A percentile compares a stretch with the other conserved stretches of the same genome.
phyloP scores from a whole-genome alignment of 768 basidiomycete species.

The Panaeolus cyanescens region DNA sequence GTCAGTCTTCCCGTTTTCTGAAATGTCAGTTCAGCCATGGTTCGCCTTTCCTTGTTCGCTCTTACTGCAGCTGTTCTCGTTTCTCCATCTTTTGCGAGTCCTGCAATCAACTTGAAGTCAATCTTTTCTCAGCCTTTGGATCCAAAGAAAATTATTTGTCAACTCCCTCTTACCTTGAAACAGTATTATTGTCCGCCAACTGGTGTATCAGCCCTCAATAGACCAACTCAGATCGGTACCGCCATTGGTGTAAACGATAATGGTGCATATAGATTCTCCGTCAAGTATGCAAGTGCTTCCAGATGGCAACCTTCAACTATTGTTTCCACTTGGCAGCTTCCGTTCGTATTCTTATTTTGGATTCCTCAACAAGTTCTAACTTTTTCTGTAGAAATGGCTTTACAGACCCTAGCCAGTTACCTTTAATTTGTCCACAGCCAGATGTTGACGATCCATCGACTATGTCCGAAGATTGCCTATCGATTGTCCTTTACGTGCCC shows the following conservation, averaged over 20 bases:
- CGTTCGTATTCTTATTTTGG: conserved; percentile 41
- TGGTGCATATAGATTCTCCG: conserved; percentile 59
- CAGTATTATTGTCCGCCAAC: conserved; percentile 43
- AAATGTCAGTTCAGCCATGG: conserved; percentile 1
- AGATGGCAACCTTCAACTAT: conserved; percentile 63
- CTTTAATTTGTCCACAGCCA: conserved; percentile 74
- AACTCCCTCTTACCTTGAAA: conserved; percentile 36
- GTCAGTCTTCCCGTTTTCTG: conserved; percentile 8
- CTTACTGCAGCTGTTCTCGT: conserved; percentile 29
- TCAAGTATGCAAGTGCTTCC: conserved; percentile 64
- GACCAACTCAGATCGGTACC: conserved; percentile 53
- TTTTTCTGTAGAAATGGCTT: conserved; percentile 44
- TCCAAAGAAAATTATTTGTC: conserved; percentile 46
- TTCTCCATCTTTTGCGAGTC: conserved; percentile 30
- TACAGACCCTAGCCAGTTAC: conserved; percentile 54
- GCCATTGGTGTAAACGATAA: conserved; percentile 55
- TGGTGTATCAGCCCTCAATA: conserved; percentile 23
- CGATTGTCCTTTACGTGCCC: conserved; percentile 74
- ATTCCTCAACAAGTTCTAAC: background rate
- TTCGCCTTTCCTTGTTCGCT: conserved; percentile 4
- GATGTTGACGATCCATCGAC: conserved; percentile 42
- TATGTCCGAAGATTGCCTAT: conserved; percentile 80
- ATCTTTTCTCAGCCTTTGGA: conserved; percentile 37
- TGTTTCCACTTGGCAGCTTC: conserved; percentile 58
- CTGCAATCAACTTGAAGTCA: conserved; percentile 16